Evolutionary conservation across 2,329 filamentous ascomycete genomes (phyloP).

Genomic region (Colletotrichum abscissum): DNA sequence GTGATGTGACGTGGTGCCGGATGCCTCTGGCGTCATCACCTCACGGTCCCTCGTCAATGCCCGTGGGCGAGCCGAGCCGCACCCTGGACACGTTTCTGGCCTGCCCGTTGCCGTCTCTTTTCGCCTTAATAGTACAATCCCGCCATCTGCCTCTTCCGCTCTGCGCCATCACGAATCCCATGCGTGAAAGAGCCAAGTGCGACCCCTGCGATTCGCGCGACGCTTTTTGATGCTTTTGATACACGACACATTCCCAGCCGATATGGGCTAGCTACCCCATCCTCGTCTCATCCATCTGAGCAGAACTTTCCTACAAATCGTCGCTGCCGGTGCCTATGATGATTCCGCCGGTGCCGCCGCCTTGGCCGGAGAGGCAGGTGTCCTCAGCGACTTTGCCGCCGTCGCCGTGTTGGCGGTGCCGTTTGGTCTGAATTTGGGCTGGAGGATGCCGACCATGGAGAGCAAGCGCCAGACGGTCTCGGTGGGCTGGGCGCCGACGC

Average conservation of each 20-base stretch:
- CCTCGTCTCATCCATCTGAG: background rate
- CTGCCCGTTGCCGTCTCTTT: background rate
- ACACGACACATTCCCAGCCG: background rate
- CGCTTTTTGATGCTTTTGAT: background rate
- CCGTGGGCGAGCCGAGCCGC: background rate
- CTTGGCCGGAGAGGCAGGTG: background rate
- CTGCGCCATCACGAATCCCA: background rate
- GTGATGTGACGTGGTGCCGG: background rate
- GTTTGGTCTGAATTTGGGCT: slow-evolving; percentile 46
- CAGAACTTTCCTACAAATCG: background rate
- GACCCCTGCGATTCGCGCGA: background rate
- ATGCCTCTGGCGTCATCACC: background rate
- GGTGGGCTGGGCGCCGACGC: slow-evolving; percentile 94
- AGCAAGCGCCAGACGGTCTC: slow-evolving; percentile 90
- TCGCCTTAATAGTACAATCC: background rate
- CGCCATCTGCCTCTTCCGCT: background rate
- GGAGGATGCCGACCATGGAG: slow-evolving; percentile 71
- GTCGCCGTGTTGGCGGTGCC: slow-evolving; percentile 28
- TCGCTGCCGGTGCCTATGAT: background rate
- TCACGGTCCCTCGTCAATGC: background rate
- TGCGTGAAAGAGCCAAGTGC: background rate
- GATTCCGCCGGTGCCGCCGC: background rate
- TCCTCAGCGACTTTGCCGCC: slow-evolving; percentile 32
- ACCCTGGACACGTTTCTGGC: background rate
- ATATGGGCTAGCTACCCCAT: background rate